Evolutionary conservation across 2,329 filamentous ascomycete genomes (phyloP).

Genomic region (Aplosporella prunicola): DNA sequence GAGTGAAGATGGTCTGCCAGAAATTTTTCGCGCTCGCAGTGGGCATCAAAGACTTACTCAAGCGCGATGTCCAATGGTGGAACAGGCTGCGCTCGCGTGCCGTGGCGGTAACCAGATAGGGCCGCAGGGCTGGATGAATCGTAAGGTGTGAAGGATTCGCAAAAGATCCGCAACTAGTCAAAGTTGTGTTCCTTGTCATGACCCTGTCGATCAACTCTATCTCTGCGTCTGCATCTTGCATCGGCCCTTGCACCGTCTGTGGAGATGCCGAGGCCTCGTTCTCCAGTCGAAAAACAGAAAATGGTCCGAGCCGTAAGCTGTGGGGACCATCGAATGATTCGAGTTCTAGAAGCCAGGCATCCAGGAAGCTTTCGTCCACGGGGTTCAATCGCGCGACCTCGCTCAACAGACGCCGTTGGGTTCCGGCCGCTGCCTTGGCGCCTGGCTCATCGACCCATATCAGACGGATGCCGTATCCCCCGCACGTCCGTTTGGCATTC

Average conservation of each 20-base stretch:
- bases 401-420: constrained; percentile 8
- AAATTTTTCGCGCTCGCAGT: constrained; percentile 3
- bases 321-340: constrained; percentile 1
- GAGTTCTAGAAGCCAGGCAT: neutral
- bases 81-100: constrained; percentile 3
- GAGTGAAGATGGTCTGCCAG: constrained; percentile 7
- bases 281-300: too few species aligned
- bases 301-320: neutral
- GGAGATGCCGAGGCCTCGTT: too few species aligned
- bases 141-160: too few species aligned
- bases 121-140: too few species aligned
- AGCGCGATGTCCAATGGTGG: constrained; percentile 5
- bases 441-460: constrained; percentile 4
- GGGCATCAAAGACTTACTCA: constrained; percentile 6
- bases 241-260: too few species aligned
- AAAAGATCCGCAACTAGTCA: too few species aligned
- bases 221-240: too few species aligned
- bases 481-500: constrained; percentile 4
- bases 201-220: too few species aligned
- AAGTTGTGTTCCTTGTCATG: too few species aligned
- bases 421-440: too few species aligned
- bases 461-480: constrained; percentile 8
- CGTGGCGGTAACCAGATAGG: neutral
- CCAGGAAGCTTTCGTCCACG: constrained; percentile 2
- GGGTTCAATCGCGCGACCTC: constrained; percentile 6